A percentile compares a stretch with the other conserved stretches of the same genome.
phyloP scores from a whole-genome alignment of 2,329 filamentous ascomycete species.

The Fusarium nisikadoi region DNA sequence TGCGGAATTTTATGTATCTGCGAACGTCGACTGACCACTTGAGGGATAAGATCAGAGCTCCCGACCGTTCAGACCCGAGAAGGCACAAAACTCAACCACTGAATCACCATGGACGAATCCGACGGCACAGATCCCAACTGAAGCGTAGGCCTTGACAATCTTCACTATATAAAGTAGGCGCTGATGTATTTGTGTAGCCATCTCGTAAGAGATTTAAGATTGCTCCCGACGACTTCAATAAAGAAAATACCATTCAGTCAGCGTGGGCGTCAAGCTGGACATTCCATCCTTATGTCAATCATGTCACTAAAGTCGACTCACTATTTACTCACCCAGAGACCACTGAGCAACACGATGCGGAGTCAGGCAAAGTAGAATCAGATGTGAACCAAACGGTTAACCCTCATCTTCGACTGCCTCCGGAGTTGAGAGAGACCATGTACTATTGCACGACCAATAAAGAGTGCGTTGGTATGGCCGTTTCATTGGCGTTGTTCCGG shows the following conservation, averaged over 20 bases:
- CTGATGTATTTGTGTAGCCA: neutral
- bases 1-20: neutral
- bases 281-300: no score
- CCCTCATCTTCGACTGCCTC: no score
- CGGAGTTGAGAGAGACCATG: neutral
- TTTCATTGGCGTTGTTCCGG: neutral
- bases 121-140: neutral
- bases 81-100: neutral
- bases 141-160: neutral
- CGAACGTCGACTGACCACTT: neutral
- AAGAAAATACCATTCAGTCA: neutral
- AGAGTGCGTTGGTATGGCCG: neutral
- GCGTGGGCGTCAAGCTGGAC: no score
- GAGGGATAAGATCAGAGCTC: neutral
- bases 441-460: neutral
- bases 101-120: neutral
- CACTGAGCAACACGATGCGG: neutral
- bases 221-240: neutral
- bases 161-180: no score
- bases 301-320: no score
- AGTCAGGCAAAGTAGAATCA: no score
- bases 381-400: no score
- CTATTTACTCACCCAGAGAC: no score
- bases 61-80: neutral
- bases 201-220: neutral